phyloP scores from a whole-genome alignment of 768 basidiomycete genomes.

The Lentinula lateritia region DNA sequence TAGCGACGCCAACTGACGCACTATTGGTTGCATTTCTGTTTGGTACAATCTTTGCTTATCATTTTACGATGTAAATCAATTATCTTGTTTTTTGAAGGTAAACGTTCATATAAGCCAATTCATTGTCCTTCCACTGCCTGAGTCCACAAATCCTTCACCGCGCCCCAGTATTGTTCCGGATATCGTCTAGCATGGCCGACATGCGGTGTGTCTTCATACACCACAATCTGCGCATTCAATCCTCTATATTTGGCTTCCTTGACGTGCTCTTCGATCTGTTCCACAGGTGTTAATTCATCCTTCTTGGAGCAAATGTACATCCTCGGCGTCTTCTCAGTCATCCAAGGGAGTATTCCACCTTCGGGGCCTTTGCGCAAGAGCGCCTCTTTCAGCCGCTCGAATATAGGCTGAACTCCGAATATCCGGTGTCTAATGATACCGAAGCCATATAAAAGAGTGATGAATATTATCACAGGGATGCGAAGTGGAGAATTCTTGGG shows the following conservation, averaged over 20 bases:
- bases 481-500: conserved; percentile 17
- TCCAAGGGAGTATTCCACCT: conserved; percentile 29
- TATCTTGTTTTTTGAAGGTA: too few species aligned
- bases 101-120: neutral
- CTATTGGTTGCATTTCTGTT: too few species aligned
- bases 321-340: conserved; percentile 29
- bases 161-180: conserved; percentile 40
- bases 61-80: too few species aligned
- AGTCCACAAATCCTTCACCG: conserved; percentile 31
- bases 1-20: too few species aligned
- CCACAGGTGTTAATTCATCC: conserved; percentile 33
- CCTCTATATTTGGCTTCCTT: conserved; percentile 24
- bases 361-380: conserved; percentile 20
- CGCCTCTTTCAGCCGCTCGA: conserved; percentile 21
- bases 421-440: conserved; percentile 15
- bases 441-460: conserved; percentile 23
- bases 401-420: conserved; percentile 15
- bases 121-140: conserved; percentile 14
- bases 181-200: conserved; percentile 40
- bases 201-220: conserved; percentile 37
- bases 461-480: conserved; percentile 14
- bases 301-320: conserved; percentile 40
- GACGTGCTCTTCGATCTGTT: conserved; percentile 32
- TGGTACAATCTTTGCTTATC: too few species aligned
- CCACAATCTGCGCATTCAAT: conserved; percentile 25